phyloP scores from a whole-genome alignment of 2,329 filamentous ascomycete species.

The Lithohypha guttulata region DNA sequence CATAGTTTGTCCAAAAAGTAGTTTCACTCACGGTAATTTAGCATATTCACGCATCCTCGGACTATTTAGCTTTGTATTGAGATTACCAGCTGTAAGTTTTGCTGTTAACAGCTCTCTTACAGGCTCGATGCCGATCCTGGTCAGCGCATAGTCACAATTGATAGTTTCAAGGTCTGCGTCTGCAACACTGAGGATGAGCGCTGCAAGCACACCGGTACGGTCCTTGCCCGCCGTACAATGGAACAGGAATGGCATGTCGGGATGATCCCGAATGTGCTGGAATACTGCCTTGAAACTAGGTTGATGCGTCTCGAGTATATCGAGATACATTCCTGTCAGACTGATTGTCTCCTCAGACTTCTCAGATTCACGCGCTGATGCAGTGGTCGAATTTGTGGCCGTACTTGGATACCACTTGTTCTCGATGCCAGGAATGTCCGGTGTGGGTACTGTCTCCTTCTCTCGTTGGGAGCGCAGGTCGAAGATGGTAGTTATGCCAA shows the following conservation, averaged over 20 bases:
- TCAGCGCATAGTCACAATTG: constrained; percentile 57
- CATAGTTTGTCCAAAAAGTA: background rate
- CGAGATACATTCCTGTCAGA: constrained; percentile 42
- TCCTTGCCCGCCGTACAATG: constrained; percentile 71
- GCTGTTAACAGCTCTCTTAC: constrained; percentile 1
- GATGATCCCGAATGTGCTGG: constrained; percentile 40
- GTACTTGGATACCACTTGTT: constrained; percentile 49
- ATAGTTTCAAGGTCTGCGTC: constrained; percentile 48
- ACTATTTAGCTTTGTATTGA: background rate
- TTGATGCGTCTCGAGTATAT: constrained; percentile 54
- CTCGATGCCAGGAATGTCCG: constrained; percentile 45
- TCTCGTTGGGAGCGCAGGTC: constrained; percentile 52
- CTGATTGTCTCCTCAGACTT: constrained; percentile 31
- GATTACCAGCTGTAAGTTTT: background rate
- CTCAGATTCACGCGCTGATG: background rate
- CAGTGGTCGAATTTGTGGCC: background rate
- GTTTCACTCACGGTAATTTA: background rate
- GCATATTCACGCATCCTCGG: constrained; percentile 1
- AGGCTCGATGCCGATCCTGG: constrained; percentile 45
- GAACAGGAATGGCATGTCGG: constrained; percentile 45
- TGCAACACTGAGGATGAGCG: constrained; percentile 52
- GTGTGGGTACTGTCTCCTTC: constrained; percentile 35
- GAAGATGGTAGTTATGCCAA: constrained; percentile 55
- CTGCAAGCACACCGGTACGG: constrained; percentile 58
- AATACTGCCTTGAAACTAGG: constrained; percentile 48